A percentile compares a stretch with the other conserved stretches of the same genome.
Conservation (phyloP, 2,329 filamentous ascomycete species). For the Aspergillus hortae region DNA sequence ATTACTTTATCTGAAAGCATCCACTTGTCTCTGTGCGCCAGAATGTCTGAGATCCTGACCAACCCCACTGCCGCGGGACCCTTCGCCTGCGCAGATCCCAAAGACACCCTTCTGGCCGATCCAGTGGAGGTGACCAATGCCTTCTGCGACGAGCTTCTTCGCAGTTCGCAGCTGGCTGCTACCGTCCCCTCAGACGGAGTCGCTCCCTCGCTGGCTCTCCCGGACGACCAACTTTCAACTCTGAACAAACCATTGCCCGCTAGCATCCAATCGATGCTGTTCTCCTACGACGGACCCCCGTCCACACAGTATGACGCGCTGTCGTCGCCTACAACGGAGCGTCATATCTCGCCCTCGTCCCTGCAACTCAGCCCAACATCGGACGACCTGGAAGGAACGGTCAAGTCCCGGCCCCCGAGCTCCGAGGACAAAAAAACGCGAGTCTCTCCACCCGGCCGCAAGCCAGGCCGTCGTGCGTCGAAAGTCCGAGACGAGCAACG, state of each 20-base stretch:
- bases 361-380: neutral
- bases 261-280: neutral
- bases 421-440: neutral
- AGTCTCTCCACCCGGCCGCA: neutral
- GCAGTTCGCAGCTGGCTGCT: neutral
- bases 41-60: neutral
- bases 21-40: neutral
- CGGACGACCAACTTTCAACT: neutral
- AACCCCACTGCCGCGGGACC: neutral
- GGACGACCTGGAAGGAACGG: neutral
- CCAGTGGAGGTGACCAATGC: neutral
- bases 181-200: neutral
- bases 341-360: neutral
- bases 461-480: neutral
- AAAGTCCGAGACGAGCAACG: neutral
- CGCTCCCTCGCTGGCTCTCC: neutral
- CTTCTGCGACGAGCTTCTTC: neutral
- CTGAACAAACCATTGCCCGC: too few relatives aligned
- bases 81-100: neutral
- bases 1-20: too few relatives aligned
- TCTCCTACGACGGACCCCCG: neutral
- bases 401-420: neutral
- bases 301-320: neutral
- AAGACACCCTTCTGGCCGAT: neutral
- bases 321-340: neutral